Evolutionary conservation across 2,329 filamentous ascomycete genomes (phyloP), one percentile per base, ranked within the genome.

Genomic region (Peltaster fructicola): DNA sequence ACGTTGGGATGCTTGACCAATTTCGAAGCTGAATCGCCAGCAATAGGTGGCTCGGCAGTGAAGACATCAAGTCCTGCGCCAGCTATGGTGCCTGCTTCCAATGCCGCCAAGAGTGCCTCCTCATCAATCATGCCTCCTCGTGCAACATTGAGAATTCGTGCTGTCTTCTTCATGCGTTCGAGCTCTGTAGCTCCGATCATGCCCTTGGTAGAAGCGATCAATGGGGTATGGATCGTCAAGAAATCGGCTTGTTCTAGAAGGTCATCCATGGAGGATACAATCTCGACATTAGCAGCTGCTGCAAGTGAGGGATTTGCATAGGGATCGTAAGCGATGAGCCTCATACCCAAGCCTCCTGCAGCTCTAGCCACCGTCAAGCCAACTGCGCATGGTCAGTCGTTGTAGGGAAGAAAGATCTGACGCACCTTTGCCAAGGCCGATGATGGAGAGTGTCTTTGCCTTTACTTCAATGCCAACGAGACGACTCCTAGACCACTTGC

Each of bases 1-100:
- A 81, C 76, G 35, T 68, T 73, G 1, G 71, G 65, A 37, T 85
- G 78, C 7, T 57, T 59, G 29, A 76, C 65, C 6, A 88, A 56
- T 21, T 59, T 60, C 7, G 61, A 61, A 2, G 77, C 73, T 4
- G 63, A 56, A 2, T 71, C 71, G 16, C 57, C 54, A 16, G 56
- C 45, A n/a, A 57, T 43, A 0, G 73, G 71, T 4, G 79, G 79
- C 44, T 88, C 79, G 4, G 64, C 62, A 0, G 75, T 80, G 47
- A 79, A 85, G 24, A 85, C 79, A 38, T 88, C 79, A 11, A 85
- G 61, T 3, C 74, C 79, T 0, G 79, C 79, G 3, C 76, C 78
- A 0, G 73, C 73, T 24, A 88, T 75, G 41, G 65, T 71, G 1
- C 73, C 73, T 13, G 64, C 60, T 24, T 84, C 65, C 1, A 88